Percentiles rank a stretch among this genome's conserved stretches.
These are phyloP conservation scores for Fusarium tanahbumbuense DNA, from an alignment of 2,329 filamentous ascomycete genomes.

Conservation along the genomic window DNA sequence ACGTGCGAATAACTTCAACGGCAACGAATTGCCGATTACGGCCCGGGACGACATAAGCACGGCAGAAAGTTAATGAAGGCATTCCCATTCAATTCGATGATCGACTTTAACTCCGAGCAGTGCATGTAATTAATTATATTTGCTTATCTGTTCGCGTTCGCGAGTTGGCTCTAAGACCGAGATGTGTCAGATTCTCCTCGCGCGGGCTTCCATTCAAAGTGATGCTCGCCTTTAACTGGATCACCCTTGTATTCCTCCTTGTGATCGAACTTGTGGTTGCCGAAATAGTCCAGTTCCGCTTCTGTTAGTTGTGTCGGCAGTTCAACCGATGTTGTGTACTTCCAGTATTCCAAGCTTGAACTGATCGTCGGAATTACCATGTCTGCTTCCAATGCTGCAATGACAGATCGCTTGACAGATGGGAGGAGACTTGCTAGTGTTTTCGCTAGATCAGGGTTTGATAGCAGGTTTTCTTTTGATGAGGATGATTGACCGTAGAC, in stretches of 20 bases:
- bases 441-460: accelerated
- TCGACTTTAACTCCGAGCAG: background rate
- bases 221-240: background rate
- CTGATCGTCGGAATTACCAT: background rate
- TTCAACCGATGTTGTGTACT: background rate
- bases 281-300: background rate
- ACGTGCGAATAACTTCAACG: slow-evolving; percentile 21
- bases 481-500: background rate
- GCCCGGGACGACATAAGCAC: slow-evolving; percentile 2
- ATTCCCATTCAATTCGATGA: background rate
- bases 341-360: background rate
- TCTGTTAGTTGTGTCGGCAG: background rate
- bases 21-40: slow-evolving; percentile 17
- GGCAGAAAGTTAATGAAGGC: background rate
- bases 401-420: background rate
- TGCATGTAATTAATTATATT: background rate
- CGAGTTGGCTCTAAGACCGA: background rate
- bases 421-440: background rate
- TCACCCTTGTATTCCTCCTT: background rate
- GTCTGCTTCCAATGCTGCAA: background rate
- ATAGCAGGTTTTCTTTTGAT: background rate
- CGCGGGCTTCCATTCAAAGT: background rate
- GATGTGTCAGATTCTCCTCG: background rate
- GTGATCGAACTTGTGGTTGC: background rate
- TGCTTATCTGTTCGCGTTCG: background rate